phyloP scores from a whole-genome alignment of 139 green algal species.

The Pedinophyceae sp. region DNA sequence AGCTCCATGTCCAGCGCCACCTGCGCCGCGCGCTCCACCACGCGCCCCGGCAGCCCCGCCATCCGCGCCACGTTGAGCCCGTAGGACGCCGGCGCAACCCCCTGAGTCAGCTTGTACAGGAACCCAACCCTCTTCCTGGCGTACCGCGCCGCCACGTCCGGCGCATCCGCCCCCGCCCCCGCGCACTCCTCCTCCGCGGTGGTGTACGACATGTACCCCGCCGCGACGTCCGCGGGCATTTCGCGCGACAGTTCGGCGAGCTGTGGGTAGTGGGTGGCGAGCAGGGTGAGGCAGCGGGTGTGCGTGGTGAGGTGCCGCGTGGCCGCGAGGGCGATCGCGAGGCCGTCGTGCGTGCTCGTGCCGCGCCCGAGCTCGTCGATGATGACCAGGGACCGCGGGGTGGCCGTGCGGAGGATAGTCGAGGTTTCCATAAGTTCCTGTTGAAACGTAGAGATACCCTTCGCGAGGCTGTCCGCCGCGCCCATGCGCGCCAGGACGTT shows the following conservation, averaged over 20 bases:
- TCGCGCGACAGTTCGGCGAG: constrained; percentile 11
- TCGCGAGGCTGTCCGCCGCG: constrained; percentile 60
- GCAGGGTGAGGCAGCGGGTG: constrained; percentile 34
- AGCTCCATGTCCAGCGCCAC: constrained; percentile 6
- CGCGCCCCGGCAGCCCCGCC: constrained; percentile 35
- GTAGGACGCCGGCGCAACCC: constrained; percentile 55
- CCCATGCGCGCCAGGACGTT: constrained; percentile 78
- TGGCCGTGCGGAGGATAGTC: constrained; percentile 47
- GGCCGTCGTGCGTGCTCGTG: constrained; percentile 36
- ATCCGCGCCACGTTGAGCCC: constrained; percentile 77
- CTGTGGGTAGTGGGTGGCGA: constrained; percentile 61
- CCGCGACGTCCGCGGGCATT: constrained; percentile 7
- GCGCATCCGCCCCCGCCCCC: too few species aligned
- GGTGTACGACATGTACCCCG: constrained; percentile 25
- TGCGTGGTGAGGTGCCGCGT: constrained; percentile 26
- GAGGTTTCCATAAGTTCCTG: constrained; percentile 65
- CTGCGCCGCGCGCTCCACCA: constrained; percentile 16
- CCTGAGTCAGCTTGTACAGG: constrained; percentile 60
- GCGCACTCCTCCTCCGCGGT: neutral
- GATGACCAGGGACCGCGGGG: constrained; percentile 34
- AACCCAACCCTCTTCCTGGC: constrained; percentile 44
- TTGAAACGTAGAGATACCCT: constrained; percentile 48
- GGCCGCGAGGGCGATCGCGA: constrained; percentile 41
- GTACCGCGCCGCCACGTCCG: neutral
- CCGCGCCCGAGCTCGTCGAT: constrained; percentile 52